A percentile compares a stretch with the other conserved stretches of the same genome.
These are phyloP conservation scores for Leccinum griseonigrum DNA, from an alignment of 1,284 basidiomycete genomes.

Conservation along the genomic window DNA sequence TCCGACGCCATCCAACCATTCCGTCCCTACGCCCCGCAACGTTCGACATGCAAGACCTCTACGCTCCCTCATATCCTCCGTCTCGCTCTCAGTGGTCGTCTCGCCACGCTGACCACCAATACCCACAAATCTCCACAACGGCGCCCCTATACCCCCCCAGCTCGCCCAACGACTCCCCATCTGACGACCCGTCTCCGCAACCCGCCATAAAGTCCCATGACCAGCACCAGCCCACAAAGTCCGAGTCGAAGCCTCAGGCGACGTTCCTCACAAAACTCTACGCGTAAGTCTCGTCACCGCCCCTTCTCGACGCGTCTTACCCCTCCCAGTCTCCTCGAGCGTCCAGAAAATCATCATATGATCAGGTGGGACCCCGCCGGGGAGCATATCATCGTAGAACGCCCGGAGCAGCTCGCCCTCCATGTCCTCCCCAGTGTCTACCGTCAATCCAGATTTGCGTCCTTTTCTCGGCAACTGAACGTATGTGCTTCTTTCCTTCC, in stretches of 20 bases:
- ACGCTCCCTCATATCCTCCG: constrained; percentile 55
- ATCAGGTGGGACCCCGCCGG: constrained; percentile 89
- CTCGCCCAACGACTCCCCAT: constrained; percentile 39
- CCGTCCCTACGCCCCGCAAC: constrained; percentile 35
- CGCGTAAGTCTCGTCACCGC: constrained; percentile 54
- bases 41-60: constrained; percentile 55
- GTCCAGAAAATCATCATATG: constrained; percentile 86
- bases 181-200: constrained; percentile 51
- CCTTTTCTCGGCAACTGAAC: constrained; percentile 92
- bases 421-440: constrained; percentile 89
- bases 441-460: constrained; percentile 89
- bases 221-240: constrained; percentile 51
- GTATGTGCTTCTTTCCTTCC: constrained; percentile 47
- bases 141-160: constrained; percentile 47
- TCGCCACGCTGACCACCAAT: constrained; percentile 33
- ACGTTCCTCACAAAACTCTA: constrained; percentile 92
- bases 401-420: constrained; percentile 84
- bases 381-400: constrained; percentile 89
- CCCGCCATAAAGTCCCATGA: constrained; percentile 42
- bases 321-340: constrained; percentile 66
- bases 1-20: constrained; percentile 34
- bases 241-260: constrained; percentile 76
- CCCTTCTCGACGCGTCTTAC: constrained; percentile 17
- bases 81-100: constrained; percentile 35
- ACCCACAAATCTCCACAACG: constrained; percentile 35